phyloP scores from a whole-genome alignment of 2,329 filamentous ascomycete genomes.

The Aspergillus piperis region DNA sequence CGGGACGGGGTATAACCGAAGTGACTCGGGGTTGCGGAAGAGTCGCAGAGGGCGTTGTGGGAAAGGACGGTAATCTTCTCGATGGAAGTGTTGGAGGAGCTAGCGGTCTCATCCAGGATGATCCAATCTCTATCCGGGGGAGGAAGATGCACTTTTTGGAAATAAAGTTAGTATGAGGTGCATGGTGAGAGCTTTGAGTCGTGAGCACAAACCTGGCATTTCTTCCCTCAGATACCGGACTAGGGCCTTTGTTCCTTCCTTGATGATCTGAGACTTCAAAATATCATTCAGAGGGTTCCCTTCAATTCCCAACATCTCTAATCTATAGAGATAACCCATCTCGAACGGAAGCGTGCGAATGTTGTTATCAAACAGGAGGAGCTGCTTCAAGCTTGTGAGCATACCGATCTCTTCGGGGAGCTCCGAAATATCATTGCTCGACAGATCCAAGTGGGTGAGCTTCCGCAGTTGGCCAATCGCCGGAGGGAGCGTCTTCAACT shows the following conservation, averaged over 20 bases:
- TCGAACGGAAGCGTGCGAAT: conserved; percentile 81
- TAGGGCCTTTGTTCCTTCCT: conserved; percentile 82
- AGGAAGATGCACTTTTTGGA: conserved; percentile 68
- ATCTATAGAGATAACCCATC: conserved; percentile 81
- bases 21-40: conserved; percentile 78
- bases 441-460: conserved; percentile 81
- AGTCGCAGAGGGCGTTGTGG: conserved; percentile 95
- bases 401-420: conserved; percentile 92
- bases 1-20: conserved; percentile 88
- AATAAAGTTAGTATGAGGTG: conserved; percentile 22
- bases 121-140: conserved; percentile 77
- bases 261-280: conserved; percentile 78
- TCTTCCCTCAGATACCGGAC: conserved; percentile 81
- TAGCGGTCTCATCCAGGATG: conserved; percentile 62
- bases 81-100: conserved; percentile 51
- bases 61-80: conserved; percentile 82
- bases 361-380: conserved; percentile 88
- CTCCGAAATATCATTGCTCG: conserved; percentile 78
- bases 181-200: background rate
- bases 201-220: conserved; percentile 70
- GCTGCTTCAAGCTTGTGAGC: conserved; percentile 85
- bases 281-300: conserved; percentile 81
- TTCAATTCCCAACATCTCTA: conserved; percentile 88
- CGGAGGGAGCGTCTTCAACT: conserved; percentile 75
- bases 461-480: conserved; percentile 80